Conservation (phyloP, 2,329 filamentous ascomycete species). For the Fusarium miscanthi region DNA sequence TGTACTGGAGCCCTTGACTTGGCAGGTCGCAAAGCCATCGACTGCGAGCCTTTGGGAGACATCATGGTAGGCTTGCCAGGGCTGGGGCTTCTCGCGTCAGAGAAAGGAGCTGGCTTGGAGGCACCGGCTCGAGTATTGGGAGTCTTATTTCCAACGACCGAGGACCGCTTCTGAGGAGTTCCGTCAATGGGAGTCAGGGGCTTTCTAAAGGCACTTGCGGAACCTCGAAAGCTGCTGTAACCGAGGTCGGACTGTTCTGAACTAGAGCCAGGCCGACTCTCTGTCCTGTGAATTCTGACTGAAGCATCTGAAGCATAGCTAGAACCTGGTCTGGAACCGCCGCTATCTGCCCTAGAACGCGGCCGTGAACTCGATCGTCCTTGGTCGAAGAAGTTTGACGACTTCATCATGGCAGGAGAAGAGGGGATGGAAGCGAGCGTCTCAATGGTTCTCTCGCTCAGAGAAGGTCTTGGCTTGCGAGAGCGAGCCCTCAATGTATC, state of each 20-base stretch:
- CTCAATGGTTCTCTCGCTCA: constrained; percentile 88
- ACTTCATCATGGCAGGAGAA: constrained; percentile 76
- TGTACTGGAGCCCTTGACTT: constrained; percentile 65
- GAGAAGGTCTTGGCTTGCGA: constrained; percentile 62
- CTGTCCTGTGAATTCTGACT: constrained; percentile 61
- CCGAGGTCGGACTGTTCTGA: constrained; percentile 57
- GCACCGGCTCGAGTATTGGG: constrained; percentile 41
- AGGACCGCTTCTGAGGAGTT: constrained; percentile 54
- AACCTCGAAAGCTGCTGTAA: constrained; percentile 55
- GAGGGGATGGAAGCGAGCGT: constrained; percentile 82
- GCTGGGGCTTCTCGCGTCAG: constrained; percentile 51
- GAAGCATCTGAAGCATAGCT: constrained; percentile 72
- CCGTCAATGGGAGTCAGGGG: constrained; percentile 57
- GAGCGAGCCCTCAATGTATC: constrained; percentile 40
- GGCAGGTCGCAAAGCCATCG: constrained; percentile 57
- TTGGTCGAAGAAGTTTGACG: constrained; percentile 78
- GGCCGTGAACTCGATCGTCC: constrained; percentile 68
- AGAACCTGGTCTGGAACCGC: constrained; percentile 63
- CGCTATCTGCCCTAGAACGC: constrained; percentile 58
- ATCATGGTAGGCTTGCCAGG: constrained; percentile 52
- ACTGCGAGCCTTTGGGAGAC: constrained; percentile 59
- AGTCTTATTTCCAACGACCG: constrained; percentile 37
- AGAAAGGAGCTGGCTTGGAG: constrained; percentile 42
- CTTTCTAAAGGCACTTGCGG: constrained; percentile 57
- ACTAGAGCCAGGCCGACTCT: constrained; percentile 67